Percentiles rank a stretch among this genome's conserved stretches.
Conservation (phyloP, 768 basidiomycete species). For the Lentinula edodes region DNA sequence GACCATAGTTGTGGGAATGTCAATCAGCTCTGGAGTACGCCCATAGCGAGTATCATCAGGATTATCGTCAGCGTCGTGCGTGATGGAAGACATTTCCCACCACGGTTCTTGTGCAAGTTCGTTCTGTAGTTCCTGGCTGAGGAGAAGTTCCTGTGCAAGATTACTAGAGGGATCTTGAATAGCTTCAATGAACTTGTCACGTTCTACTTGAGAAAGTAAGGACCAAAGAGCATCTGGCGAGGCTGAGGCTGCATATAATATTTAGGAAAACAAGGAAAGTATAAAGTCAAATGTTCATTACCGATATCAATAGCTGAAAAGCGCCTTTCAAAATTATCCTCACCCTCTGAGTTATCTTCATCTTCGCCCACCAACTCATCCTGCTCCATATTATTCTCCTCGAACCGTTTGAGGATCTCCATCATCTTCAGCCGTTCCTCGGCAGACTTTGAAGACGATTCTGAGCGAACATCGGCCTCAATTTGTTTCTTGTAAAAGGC, state of each 20-base stretch:
- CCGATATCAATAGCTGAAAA: constrained; percentile 45
- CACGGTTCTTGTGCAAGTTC: constrained; percentile 52
- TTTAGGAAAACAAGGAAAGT: too few species aligned
- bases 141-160: constrained; percentile 36
- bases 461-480: constrained; percentile 52
- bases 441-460: constrained; percentile 41
- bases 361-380: constrained; percentile 16
- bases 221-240: constrained; percentile 57
- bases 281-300: too few species aligned
- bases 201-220: constrained; percentile 55
- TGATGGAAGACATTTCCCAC: constrained; percentile 46
- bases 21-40: constrained; percentile 34
- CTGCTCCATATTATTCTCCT: constrained; percentile 46
- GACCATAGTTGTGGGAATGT: constrained; percentile 40
- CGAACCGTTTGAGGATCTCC: constrained; percentile 65
- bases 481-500: constrained; percentile 75
- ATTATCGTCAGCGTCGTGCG: too few species aligned
- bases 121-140: constrained; percentile 25
- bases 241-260: constrained; percentile 18
- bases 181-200: constrained; percentile 50
- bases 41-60: too few species aligned
- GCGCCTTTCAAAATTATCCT: constrained; percentile 41
- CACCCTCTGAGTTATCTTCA: constrained; percentile 9
- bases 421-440: constrained; percentile 64
- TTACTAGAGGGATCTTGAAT: constrained; percentile 60